Evolutionary conservation across 2,329 filamentous ascomycete species (phyloP), one percentile per base, ranked within the genome.

Genomic region (Apiospora sp.): DNA sequence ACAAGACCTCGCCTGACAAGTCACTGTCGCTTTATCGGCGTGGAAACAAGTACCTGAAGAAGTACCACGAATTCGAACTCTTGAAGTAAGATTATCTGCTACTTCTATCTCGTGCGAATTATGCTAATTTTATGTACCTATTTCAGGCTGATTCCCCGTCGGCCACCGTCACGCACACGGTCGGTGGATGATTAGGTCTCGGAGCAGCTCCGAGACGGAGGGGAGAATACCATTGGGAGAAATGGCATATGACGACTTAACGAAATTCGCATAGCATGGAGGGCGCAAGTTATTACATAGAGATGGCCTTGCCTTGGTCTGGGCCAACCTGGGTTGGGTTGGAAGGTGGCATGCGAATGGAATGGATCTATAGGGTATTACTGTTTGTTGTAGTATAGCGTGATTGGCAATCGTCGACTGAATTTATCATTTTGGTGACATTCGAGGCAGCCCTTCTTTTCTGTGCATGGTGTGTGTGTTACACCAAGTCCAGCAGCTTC

Each of bases 31-130:
- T 90, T 3, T 98, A 98, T 83, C 91, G 95, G 27, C 87, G 94
- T 70, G 92, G 90, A 0, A 84, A 86, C 24, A 86, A 86, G 70
- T 94, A 95, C 77, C 84, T 98, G 54, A 86, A 86, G 73, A 92
- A 88, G 74, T 93, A 93, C 78, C 87, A 88, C 72, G 91, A 93
- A 75, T 98, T 97, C 81, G 96, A 98, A 82, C 82, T 94, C 69
- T 84, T 97, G 44, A 91, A 88, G 93, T 94, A 84, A 79, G 89
- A 10, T 83, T 24, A 24, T 24, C 16, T n/a, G 12, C 22, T 64
- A 1, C 13, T 24, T 13, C 30, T 1, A 22, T 24, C 34, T 4
- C 49, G n/a, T 10, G 49, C 3, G 5, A 58, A 22, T 44, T 7
- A 41, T n/a, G 22, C 34, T 34, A 19, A 64, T 13, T 13, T 37